phyloP scores from a whole-genome alignment of 139 green algal genomes.

The Tetradesmus obliquus region DNA sequence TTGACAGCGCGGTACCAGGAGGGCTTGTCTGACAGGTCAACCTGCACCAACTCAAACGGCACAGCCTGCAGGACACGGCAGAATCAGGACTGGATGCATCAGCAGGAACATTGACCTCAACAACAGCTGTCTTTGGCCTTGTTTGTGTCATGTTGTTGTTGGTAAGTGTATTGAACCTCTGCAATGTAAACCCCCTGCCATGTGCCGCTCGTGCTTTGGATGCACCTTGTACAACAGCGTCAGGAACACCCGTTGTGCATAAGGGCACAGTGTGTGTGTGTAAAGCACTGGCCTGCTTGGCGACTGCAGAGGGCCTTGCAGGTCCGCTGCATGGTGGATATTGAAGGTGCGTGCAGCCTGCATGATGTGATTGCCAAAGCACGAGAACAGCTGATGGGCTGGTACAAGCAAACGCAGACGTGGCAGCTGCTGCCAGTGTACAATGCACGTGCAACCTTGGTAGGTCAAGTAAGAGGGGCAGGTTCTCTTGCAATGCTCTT shows the following conservation, averaged over 20 bases:
- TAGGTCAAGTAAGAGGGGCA: neutral
- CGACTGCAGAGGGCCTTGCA: conserved; percentile 11
- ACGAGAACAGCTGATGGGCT: too few species aligned
- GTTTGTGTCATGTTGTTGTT: too few species aligned
- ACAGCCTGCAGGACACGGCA: conserved; percentile 46
- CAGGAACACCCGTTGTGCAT: conserved; percentile 71
- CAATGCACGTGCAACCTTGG: neutral
- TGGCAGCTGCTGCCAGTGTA: neutral
- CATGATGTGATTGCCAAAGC: neutral
- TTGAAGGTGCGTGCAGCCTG: neutral
- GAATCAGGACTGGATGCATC: neutral
- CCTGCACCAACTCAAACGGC: conserved; percentile 66
- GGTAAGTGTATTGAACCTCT: too few species aligned
- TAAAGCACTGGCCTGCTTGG: conserved; percentile 55
- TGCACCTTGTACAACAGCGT: conserved; percentile 67
- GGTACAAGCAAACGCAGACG: neutral
- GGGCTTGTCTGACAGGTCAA: conserved; percentile 75
- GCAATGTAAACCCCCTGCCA: neutral
- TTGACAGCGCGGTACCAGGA: conserved; percentile 63
- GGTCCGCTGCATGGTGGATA: conserved; percentile 17
- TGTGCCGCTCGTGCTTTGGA: neutral
- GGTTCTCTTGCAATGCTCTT: neutral
- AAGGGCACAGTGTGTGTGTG: conserved; percentile 75
- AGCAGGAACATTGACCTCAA: neutral
- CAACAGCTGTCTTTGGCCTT: neutral